These are phyloP conservation scores for Pythium phragmitis DNA, from an alignment of 352 stramenopile genomes.

Conservation along the genomic window DNA sequence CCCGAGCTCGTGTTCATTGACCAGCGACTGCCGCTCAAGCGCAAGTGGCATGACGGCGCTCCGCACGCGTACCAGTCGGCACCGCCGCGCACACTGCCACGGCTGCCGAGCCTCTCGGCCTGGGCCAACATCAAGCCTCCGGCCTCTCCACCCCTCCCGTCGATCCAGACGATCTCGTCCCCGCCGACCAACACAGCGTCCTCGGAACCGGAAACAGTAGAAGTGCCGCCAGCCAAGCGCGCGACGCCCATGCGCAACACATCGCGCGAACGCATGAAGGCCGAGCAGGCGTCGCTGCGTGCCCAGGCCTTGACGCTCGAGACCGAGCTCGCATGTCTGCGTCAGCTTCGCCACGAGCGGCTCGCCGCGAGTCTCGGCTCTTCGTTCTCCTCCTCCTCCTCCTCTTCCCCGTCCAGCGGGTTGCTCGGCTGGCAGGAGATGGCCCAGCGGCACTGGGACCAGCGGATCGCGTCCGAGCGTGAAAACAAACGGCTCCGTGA, in stretches of 20 bases:
- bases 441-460: constrained; percentile 22
- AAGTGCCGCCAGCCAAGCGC: constrained; percentile 7
- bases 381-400: neutral
- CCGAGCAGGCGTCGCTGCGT: constrained; percentile 19
- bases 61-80: neutral
- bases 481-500: constrained; percentile 24
- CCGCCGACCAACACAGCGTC: neutral
- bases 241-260: constrained; percentile 23
- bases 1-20: constrained; percentile 26
- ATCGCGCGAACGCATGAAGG: constrained; percentile 27
- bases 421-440: constrained; percentile 21
- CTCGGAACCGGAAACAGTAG: too few species aligned
- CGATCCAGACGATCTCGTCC: neutral
- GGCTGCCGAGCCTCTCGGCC: constrained; percentile 16
- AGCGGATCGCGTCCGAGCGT: constrained; percentile 16
- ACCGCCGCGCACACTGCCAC: constrained; percentile 7
- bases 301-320: constrained; percentile 19
- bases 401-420: neutral
- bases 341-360: constrained; percentile 17
- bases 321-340: constrained; percentile 20
- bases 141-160: neutral
- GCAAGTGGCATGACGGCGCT: constrained; percentile 13
- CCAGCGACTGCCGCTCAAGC: constrained; percentile 23
- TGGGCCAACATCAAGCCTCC: constrained; percentile 19
- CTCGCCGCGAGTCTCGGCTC: constrained; percentile 7